Percentiles rank a stretch among this genome's conserved stretches.
Conservation (phyloP, 1,139 yeast genomes). For the Sugiyamaella novakii region DNA sequence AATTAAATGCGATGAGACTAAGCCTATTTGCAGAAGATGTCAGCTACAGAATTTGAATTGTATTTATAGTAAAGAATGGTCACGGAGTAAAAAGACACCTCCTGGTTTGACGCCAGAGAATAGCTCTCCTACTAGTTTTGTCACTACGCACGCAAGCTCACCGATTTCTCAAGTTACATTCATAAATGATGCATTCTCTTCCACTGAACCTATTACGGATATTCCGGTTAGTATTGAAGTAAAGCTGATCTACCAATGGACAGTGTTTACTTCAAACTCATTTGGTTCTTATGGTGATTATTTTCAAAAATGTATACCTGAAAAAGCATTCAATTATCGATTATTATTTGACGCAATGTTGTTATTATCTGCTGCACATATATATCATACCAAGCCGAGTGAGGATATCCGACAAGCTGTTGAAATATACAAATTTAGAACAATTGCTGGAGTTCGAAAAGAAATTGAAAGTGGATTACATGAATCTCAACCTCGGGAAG, state of each 20-base stretch:
- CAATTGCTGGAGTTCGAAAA: slow-evolving; percentile 17
- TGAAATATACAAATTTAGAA: slow-evolving; percentile 18
- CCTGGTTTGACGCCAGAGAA: no score
- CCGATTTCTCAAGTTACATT: no score
- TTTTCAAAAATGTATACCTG: slow-evolving; percentile 14
- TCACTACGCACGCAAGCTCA: slow-evolving; percentile 1
- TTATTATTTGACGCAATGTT: slow-evolving; percentile 20
- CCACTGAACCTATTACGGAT: slow-evolving; percentile 17
- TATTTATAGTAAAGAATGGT: slow-evolving; percentile 21
- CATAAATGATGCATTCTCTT: slow-evolving; percentile 15
- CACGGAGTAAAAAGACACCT: slow-evolving; percentile 1
- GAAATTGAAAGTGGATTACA: slow-evolving; percentile 12
- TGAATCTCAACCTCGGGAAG: slow-evolving; percentile 9
- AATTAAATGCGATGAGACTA: slow-evolving; percentile 26
- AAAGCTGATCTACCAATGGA: slow-evolving; percentile 23
- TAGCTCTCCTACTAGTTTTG: not conserved
- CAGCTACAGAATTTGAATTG: slow-evolving; percentile 18
- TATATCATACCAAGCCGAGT: slow-evolving; percentile 13
- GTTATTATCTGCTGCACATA: slow-evolving; percentile 24
- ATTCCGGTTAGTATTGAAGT: slow-evolving; percentile 16
- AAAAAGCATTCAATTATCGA: slow-evolving; percentile 18
- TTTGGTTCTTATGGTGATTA: slow-evolving; percentile 12
- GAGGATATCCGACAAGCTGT: slow-evolving; percentile 7
- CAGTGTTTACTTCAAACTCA: slow-evolving; percentile 17
- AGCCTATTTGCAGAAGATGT: slow-evolving; percentile 23